phyloP scores from a whole-genome alignment of 2,329 filamentous ascomycete species.

The Daldinia sp. region DNA sequence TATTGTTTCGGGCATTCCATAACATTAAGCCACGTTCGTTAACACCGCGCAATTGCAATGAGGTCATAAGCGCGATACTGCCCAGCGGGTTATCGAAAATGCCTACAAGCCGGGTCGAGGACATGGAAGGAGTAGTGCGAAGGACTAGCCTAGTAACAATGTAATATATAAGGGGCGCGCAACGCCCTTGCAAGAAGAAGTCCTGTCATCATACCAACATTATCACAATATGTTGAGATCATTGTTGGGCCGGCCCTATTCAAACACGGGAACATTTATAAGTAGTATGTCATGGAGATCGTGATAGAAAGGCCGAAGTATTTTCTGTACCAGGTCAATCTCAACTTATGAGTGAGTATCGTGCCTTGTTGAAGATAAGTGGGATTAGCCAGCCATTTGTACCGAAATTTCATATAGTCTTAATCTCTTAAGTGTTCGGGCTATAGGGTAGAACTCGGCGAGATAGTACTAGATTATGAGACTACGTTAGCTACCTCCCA shows the following conservation, averaged over 20 bases:
- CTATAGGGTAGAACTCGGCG: background rate
- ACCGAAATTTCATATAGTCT: background rate
- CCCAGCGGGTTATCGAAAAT: constrained; percentile 6
- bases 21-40: background rate
- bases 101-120: background rate
- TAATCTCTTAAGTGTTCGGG: background rate
- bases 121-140: too few species aligned
- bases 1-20: background rate
- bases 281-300: constrained; percentile 4
- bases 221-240: constrained; percentile 6
- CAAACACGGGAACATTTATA: constrained; percentile 1
- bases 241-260: background rate
- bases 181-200: background rate
- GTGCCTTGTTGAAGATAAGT: background rate
- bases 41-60: constrained; percentile 3
- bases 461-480: background rate
- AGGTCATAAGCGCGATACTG: background rate
- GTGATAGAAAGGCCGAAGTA: constrained; percentile 5
- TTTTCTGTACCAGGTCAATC: background rate
- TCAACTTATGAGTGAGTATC: background rate
- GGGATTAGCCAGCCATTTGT: background rate
- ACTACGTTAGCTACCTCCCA: background rate
- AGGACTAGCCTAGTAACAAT: too few species aligned
- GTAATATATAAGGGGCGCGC: too few species aligned
- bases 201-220: background rate